Base-by-base conservation (phyloP, 495 filamentous ascomycete genomes). In the Talaromyces trachyspermus region DNA sequence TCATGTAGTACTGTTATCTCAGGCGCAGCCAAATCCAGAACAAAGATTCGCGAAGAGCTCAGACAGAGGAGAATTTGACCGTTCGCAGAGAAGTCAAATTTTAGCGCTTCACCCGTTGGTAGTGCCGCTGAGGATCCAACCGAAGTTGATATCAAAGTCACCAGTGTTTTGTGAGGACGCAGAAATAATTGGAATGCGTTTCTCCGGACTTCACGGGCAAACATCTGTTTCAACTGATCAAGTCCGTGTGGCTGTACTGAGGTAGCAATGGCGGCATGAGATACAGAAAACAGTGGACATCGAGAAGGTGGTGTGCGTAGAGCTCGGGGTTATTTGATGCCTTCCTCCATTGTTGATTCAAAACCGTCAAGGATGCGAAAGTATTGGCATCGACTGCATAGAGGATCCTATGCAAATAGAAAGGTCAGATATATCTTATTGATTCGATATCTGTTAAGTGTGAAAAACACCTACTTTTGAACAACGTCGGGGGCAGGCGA, bases 31-130 rank as follows among this genome's bases (percentile, higher is more conserved):
- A 86, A 71, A 58, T 89, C 79, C 27, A 92, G 56, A n/a, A 91
- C 79, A 50, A 88, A 79, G 54, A 94, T 89, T 45, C 88, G 73
- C 15, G 88, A 91, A n/a, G 88, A 91, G 58, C 85, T 89, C 52
- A 88, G 83, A 33, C 86, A 88, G 7, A 94, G 71, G 10, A 90
- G 62, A 60, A 81, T 78, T 46, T 81, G 79, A 9, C 85, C 86
- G 51, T 75, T 80, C 6, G 84, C 79, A 12, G 88, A 91, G 48
- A 88, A 80, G 47, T 77, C 76, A 54, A 92, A 94, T 43, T 87
- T 85, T 63, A 94, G 86, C 36, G 86, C 86, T 61, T 94, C 88
- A 17, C 88, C 88, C 5, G 85, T 84, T 0, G 88, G 88, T 48
- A 84, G 84, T 0, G 81, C 77, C 7, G 85, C 86, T 10, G 88